Evolutionary conservation across 257 asterid species (phyloP).

Genomic region (Scutellaria galericulata): DNA sequence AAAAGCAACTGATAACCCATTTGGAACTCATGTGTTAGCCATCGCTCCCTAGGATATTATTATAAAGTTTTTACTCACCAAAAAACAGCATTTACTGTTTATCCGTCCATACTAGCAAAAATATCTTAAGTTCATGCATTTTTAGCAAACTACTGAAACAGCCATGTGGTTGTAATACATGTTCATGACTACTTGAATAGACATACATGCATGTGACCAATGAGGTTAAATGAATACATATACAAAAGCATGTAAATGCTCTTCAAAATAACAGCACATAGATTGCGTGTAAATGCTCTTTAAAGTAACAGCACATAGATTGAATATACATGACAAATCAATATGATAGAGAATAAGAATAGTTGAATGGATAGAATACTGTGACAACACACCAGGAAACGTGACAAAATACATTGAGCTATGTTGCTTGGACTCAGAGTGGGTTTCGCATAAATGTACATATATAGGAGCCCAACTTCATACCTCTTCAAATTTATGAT

Average conservation of each 20-base stretch:
- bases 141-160: constrained; percentile 20
- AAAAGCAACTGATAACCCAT: constrained; percentile 2
- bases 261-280: neutral
- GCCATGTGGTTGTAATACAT: constrained; percentile 20
- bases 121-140: neutral
- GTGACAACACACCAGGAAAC: neutral
- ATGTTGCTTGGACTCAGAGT: too few species aligned
- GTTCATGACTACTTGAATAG: neutral
- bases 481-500: too few species aligned
- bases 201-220: neutral
- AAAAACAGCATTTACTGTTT: neutral
- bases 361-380: neutral
- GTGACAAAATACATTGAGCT: neutral
- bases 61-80: too few species aligned
- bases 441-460: too few species aligned
- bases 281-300: neutral
- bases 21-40: constrained; percentile 21
- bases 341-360: neutral
- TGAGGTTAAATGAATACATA: constrained; percentile 1
- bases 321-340: constrained; percentile 1
- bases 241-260: constrained; percentile 2
- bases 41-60: neutral
- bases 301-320: neutral
- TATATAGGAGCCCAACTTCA: too few species aligned
- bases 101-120: constrained; percentile 3